These are phyloP conservation scores for Rhizoctonia solani DNA, from an alignment of 1,284 basidiomycete species.

Conservation along the genomic window DNA sequence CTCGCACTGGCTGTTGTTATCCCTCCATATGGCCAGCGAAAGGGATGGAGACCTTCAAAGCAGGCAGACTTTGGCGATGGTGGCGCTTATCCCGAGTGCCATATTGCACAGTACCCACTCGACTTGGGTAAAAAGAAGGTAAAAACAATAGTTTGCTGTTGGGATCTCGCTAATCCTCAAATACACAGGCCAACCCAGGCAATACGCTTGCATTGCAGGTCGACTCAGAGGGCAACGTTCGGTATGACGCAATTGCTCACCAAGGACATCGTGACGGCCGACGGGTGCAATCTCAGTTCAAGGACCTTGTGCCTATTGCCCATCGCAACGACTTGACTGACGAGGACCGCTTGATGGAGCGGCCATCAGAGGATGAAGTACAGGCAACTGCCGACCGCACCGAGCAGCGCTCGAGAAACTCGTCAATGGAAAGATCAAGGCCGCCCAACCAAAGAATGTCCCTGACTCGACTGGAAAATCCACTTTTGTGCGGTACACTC, in stretches of 20 bases:
- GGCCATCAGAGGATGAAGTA: conserved; percentile 90
- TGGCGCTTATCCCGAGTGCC: conserved; percentile 96
- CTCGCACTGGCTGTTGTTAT: conserved; percentile 57
- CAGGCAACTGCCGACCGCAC: conserved; percentile 89
- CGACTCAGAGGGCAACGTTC: conserved; percentile 93
- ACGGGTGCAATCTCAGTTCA: conserved; percentile 91
- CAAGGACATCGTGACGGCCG: conserved; percentile 90
- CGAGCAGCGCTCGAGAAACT: conserved; percentile 90
- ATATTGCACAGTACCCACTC: conserved; percentile 94
- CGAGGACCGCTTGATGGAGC: conserved; percentile 73
- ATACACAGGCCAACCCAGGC: conserved; percentile 75
- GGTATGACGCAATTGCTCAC: conserved; percentile 95
- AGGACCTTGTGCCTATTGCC: conserved; percentile 91
- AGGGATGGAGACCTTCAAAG: conserved; percentile 82
- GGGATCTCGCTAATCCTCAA: background rate
- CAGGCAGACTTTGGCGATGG: conserved; percentile 90
- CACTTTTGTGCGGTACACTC: conserved; percentile 94
- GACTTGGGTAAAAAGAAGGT: conserved; percentile 96
- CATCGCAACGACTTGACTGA: conserved; percentile 90
- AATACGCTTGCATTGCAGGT: conserved; percentile 96
- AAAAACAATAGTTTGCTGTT: conserved; percentile 41
- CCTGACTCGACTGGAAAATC: conserved; percentile 78
- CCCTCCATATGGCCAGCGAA: conserved; percentile 84
- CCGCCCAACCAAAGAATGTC: conserved; percentile 89
- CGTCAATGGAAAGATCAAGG: conserved; percentile 94